These are phyloP conservation scores for Castanospermum australe DNA, from an alignment of 306 rosid genomes.

Conservation along the genomic window DNA sequence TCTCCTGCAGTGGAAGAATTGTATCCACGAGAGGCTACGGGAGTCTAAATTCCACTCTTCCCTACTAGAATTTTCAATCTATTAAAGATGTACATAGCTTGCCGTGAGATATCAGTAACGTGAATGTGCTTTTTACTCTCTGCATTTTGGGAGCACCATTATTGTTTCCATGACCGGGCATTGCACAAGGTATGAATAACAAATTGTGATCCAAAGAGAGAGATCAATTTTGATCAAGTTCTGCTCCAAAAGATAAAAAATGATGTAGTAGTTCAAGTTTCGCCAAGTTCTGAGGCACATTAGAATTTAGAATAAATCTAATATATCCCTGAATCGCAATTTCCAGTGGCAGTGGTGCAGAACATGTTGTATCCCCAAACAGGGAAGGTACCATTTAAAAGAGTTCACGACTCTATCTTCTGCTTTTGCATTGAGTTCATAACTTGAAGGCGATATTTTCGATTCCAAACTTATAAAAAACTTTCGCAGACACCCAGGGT, in stretches of 20 bases:
- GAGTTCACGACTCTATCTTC: background rate
- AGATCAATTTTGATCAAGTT: background rate
- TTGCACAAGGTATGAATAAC: background rate
- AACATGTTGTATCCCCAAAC: background rate
- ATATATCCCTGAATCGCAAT: background rate
- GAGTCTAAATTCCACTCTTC: conserved; percentile 23
- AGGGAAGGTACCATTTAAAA: background rate
- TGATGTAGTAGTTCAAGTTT: background rate
- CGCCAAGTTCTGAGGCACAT: background rate
- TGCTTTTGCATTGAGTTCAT: background rate
- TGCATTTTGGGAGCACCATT: conserved; percentile 2
- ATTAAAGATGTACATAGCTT: background rate
- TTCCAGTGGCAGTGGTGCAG: background rate
- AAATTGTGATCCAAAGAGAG: background rate
- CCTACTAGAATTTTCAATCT: background rate
- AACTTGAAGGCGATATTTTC: background rate
- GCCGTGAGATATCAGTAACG: background rate
- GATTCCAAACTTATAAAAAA: background rate
- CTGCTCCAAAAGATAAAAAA: conserved; percentile 4
- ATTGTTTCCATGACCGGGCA: background rate
- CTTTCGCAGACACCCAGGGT: too few relatives aligned
- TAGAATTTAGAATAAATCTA: background rate
- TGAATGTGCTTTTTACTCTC: conserved; percentile 14
- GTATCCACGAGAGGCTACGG: conserved; percentile 25
- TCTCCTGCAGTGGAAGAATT: conserved; percentile 42